These are phyloP conservation scores for Camelina laxa DNA, from an alignment of 345 rosid genomes.

Conservation along the genomic window DNA sequence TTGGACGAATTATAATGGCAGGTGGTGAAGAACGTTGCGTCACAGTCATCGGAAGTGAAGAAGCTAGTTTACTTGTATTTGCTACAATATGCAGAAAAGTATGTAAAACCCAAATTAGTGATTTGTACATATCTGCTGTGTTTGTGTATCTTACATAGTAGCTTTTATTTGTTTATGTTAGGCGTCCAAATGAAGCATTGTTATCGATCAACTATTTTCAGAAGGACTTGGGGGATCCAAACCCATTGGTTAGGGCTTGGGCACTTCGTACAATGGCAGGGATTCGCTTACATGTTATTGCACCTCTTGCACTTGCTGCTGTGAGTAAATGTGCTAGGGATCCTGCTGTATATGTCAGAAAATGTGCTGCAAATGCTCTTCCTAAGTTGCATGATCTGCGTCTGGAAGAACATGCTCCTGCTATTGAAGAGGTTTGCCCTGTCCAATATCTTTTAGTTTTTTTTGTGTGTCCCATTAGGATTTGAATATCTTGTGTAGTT, in stretches of 20 bases:
- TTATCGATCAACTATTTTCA: slow-evolving; percentile 93
- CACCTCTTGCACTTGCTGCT: slow-evolving; percentile 87
- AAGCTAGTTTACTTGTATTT: slow-evolving; percentile 94
- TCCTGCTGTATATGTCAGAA: slow-evolving; percentile 91
- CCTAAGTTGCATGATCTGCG: slow-evolving; percentile 89
- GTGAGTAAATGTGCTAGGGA: slow-evolving; percentile 88
- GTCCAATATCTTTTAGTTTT: slow-evolving; percentile 10
- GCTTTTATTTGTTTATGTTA: slow-evolving; percentile 37
- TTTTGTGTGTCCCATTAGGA: background rate
- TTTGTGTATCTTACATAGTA: slow-evolving; percentile 14
- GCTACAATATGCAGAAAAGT: slow-evolving; percentile 95
- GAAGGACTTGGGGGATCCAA: slow-evolving; percentile 94
- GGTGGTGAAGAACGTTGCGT: slow-evolving; percentile 97
- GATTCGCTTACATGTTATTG: slow-evolving; percentile 81
- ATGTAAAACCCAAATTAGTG: slow-evolving; percentile 36
- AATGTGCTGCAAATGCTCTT: slow-evolving; percentile 96
- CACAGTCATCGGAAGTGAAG: slow-evolving; percentile 94
- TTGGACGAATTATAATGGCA: slow-evolving; percentile 40
- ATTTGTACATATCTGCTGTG: background rate
- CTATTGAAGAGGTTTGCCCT: slow-evolving; percentile 75
- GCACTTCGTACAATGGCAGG: slow-evolving; percentile 99
- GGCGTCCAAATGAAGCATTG: slow-evolving; percentile 98
- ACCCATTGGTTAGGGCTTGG: slow-evolving; percentile 95
- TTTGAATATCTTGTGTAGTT: background rate
- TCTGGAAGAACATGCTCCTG: slow-evolving; percentile 68